A percentile compares a stretch with the other conserved stretches of the same genome.
Evolutionary conservation across 192 early-diverging fungal genomes (phyloP).

Genomic region (Polychytrium aggregatum): DNA sequence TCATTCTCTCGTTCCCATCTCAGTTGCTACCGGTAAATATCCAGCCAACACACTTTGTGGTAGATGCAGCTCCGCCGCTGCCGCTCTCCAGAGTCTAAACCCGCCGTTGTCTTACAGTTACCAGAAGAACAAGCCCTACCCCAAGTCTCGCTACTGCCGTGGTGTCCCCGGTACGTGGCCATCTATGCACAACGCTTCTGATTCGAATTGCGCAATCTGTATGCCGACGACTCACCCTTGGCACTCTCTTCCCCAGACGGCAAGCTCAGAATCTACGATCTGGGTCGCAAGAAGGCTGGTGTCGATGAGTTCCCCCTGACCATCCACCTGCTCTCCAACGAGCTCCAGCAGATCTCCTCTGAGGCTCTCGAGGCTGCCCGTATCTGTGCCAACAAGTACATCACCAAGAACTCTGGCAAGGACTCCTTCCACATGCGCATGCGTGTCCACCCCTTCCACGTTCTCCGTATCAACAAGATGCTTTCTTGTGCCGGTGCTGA

Average conservation of each 20-base stretch:
- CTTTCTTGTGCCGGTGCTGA: conserved; percentile 98
- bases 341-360: conserved; percentile 96
- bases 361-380: conserved; percentile 98
- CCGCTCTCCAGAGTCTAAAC: neutral
- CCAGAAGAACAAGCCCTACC: conserved; percentile 99
- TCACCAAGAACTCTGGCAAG: conserved; percentile 91
- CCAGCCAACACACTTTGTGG: neutral
- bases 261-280: conserved; percentile 95
- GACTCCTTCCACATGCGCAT: conserved; percentile 99
- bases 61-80: neutral
- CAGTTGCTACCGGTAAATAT: neutral
- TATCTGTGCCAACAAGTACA: conserved; percentile 98
- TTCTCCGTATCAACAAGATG: conserved; percentile 99
- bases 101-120: no score
- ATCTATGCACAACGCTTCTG: neutral
- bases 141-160: conserved; percentile 96
- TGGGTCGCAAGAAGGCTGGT: conserved; percentile 92
- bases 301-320: conserved; percentile 98
- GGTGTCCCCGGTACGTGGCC: conserved; percentile 78
- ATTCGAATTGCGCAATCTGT: neutral
- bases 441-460: conserved; percentile 98
- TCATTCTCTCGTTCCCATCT: neutral
- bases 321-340: conserved; percentile 92
- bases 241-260: conserved; percentile 48
- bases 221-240: neutral